phyloP scores from a whole-genome alignment of 352 stramenopile genomes.

The Poterioochromonas sp. region DNA sequence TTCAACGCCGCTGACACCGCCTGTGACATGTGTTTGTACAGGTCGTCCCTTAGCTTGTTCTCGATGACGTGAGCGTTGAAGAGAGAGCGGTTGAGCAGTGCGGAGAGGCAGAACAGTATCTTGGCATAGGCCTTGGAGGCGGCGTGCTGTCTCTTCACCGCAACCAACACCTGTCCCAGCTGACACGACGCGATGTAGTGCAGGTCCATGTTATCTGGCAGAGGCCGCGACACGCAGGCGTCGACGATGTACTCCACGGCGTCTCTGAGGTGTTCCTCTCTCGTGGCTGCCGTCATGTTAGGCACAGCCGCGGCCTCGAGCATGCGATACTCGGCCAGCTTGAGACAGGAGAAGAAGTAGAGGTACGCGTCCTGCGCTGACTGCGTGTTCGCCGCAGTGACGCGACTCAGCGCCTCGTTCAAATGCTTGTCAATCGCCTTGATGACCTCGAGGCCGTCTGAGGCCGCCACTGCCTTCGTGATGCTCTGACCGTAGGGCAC shows the following conservation, averaged over 20 bases:
- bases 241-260: slow-evolving; percentile 3
- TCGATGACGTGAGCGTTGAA: not conserved
- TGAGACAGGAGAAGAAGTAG: not conserved
- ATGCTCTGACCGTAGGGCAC: not conserved
- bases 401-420: not conserved
- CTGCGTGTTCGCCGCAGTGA: slow-evolving; percentile 6
- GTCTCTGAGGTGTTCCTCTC: not conserved
- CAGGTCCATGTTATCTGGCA: slow-evolving; percentile 10
- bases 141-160: not conserved
- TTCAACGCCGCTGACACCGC: not conserved
- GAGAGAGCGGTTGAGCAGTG: slow-evolving; percentile 1
- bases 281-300: not conserved
- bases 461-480: not conserved
- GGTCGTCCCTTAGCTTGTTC: not conserved
- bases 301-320: not conserved
- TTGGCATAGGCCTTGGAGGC: slow-evolving; percentile 8
- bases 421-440: not conserved
- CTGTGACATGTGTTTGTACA: not conserved
- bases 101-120: not conserved
- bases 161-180: not conserved
- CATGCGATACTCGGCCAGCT: slow-evolving; percentile 23
- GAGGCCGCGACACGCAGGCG: not conserved
- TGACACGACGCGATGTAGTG: not conserved
- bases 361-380: not conserved
- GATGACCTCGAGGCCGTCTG: not conserved